Evolutionary conservation across 2,329 filamentous ascomycete species (phyloP).

Genomic region (Monosporascus sp.): DNA sequence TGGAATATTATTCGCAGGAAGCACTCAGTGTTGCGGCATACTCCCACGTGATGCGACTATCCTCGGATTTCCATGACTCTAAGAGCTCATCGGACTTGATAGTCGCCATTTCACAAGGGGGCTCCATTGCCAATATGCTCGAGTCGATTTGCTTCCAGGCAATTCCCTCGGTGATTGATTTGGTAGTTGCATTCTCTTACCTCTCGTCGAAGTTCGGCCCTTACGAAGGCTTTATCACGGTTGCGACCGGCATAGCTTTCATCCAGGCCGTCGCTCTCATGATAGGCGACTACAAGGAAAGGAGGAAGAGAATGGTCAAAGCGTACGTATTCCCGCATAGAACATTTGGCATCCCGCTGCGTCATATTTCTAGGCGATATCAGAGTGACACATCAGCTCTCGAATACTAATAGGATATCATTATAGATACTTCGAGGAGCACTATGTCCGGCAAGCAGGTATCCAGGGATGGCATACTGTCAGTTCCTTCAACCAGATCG

Average conservation of each 20-base stretch:
- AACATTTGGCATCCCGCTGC: too few species aligned
- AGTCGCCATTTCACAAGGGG: conserved; percentile 51
- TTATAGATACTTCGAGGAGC: conserved; percentile 45
- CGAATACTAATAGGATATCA: neutral
- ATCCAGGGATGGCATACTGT: conserved; percentile 57
- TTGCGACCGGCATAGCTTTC: conserved; percentile 53
- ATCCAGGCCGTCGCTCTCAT: conserved; percentile 49
- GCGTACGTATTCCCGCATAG: conserved; percentile 26
- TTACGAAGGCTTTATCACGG: conserved; percentile 58
- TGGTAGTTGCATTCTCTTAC: conserved; percentile 55
- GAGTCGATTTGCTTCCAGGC: conserved; percentile 56
- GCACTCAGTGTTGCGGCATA: conserved; percentile 51
- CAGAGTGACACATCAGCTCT: conserved; percentile 17
- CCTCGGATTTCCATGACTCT: conserved; percentile 57
- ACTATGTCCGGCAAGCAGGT: conserved; percentile 50
- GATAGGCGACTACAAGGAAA: conserved; percentile 44
- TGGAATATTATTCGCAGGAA: conserved; percentile 53
- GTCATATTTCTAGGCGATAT: too few species aligned
- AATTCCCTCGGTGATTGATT: conserved; percentile 56
- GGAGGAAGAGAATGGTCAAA: conserved; percentile 46
- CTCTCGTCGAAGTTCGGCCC: conserved; percentile 54
- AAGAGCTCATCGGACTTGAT: conserved; percentile 56
- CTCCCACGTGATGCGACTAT: conserved; percentile 56
- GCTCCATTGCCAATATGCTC: conserved; percentile 49
- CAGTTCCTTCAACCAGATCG: conserved; percentile 54